Conservation (phyloP, 345 rosid species). For the Noccaea caerulescens region DNA sequence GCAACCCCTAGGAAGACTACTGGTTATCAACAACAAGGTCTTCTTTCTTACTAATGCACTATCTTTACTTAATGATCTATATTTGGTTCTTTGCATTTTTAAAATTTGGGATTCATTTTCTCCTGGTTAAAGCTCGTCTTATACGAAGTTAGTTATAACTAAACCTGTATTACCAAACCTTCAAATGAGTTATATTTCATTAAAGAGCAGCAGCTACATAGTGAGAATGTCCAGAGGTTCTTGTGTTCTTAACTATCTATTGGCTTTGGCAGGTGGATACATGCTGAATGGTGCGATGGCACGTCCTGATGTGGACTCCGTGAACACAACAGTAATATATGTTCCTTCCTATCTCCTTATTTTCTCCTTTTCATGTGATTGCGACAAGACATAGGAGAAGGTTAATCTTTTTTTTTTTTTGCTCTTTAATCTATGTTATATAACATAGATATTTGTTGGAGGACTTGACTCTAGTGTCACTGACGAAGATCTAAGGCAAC, state of each 20-base stretch:
- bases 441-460: slow-evolving; percentile 83
- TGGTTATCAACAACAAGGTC: slow-evolving; percentile 83
- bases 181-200: too few species aligned
- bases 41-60: too few species aligned
- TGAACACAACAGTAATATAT: slow-evolving; percentile 76
- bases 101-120: too few species aligned
- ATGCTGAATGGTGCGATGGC: slow-evolving; percentile 60
- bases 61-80: too few species aligned
- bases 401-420: too few species aligned
- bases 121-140: too few species aligned
- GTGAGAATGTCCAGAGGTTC: too few species aligned
- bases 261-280: slow-evolving; percentile 65
- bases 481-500: slow-evolving; percentile 86
- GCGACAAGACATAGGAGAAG: too few species aligned
- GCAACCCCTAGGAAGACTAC: slow-evolving; percentile 94
- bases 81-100: neutral
- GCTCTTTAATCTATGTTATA: neutral
- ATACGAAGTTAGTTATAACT: too few species aligned
- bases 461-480: slow-evolving; percentile 85
- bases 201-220: too few species aligned
- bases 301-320: slow-evolving; percentile 73
- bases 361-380: neutral
- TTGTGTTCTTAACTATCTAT: neutral
- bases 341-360: neutral
- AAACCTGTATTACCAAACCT: too few species aligned